A percentile compares a stretch with the other conserved stretches of the same genome.
phyloP scores from a whole-genome alignment of 2,329 filamentous ascomycete genomes.

The Chalaropsis thielavioides region DNA sequence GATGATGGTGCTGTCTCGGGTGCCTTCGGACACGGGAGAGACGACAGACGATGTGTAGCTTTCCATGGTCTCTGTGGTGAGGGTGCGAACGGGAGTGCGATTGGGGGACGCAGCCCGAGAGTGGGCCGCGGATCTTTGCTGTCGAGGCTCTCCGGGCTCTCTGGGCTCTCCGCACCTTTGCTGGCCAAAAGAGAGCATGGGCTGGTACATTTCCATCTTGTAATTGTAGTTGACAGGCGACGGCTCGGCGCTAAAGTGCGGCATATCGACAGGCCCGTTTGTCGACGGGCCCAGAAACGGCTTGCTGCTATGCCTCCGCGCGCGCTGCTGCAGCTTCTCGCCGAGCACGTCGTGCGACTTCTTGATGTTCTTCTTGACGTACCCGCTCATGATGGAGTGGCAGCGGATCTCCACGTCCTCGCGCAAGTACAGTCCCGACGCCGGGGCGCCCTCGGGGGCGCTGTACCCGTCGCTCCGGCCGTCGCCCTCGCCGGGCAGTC shows the following conservation, averaged over 20 bases:
- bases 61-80: constrained; percentile 11
- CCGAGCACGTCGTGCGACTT: constrained; percentile 60
- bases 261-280: neutral
- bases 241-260: neutral
- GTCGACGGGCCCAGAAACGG: neutral
- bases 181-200: constrained; percentile 6
- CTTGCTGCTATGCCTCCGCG: constrained; percentile 2
- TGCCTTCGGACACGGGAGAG: constrained; percentile 3
- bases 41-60: constrained; percentile 15
- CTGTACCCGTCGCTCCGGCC: constrained; percentile 52
- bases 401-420: constrained; percentile 74
- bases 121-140: neutral
- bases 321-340: neutral
- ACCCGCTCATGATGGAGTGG: constrained; percentile 58
- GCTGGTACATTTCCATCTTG: constrained; percentile 9
- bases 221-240: constrained; percentile 7
- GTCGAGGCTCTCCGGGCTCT: neutral
- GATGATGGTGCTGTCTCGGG: constrained; percentile 4
- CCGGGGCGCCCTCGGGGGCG: constrained; percentile 35
- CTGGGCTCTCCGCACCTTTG: too few relatives aligned
- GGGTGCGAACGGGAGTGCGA: neutral
- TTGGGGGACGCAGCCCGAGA: neutral
- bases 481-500: constrained; percentile 52
- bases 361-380: constrained; percentile 71
- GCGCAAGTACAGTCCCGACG: constrained; percentile 59